Conservation (phyloP, 1,284 basidiomycete species). For the Mrakiaceae sp. region DNA sequence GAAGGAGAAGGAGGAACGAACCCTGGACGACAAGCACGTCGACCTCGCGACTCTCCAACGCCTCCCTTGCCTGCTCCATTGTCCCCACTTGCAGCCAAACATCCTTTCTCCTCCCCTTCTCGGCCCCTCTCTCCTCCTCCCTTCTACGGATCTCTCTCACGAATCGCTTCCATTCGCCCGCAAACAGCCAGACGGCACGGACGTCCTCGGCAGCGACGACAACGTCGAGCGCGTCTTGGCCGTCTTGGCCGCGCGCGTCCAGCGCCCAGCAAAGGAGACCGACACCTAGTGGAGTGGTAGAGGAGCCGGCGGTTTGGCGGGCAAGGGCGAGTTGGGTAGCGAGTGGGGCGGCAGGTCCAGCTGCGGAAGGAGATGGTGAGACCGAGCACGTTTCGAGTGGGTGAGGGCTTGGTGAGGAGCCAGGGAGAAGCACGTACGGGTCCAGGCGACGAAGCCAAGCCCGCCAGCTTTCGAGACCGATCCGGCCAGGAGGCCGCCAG, state of each 20-base stretch:
- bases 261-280: constrained; percentile 3
- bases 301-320: not conserved
- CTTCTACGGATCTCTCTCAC: not conserved
- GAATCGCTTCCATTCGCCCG: constrained; percentile 7
- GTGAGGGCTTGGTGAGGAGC: not conserved
- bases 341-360: not conserved
- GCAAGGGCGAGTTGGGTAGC: not conserved
- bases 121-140: not conserved
- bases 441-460: not conserved
- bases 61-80: not conserved
- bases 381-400: not conserved
- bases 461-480: constrained; percentile 1
- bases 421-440: not conserved
- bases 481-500: not conserved
- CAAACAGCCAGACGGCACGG: constrained; percentile 4
- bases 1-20: not conserved
- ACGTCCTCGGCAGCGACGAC: not conserved
- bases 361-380: not conserved
- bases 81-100: not conserved
- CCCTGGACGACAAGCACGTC: constrained; percentile 4
- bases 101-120: not conserved
- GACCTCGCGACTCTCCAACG: not conserved
- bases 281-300: constrained; percentile 1
- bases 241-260: not conserved
- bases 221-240: not conserved